Base-by-base conservation (phyloP, 148 eudicot species). In the Persicaria tinctoria region DNA sequence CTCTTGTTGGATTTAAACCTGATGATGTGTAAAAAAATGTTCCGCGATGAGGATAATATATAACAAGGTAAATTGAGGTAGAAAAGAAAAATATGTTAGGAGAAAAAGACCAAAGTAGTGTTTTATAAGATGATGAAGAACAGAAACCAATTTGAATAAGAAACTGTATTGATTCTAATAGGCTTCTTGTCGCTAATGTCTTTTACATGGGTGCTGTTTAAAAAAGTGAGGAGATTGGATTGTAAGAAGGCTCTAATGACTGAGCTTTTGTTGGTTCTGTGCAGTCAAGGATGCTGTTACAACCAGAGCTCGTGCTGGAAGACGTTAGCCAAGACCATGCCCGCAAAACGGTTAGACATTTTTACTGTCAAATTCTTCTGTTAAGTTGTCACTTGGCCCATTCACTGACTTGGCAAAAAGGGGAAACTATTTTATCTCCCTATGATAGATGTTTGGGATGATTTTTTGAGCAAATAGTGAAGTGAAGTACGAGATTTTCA, bases 311-410 rank as follows among this genome's bases (percentile, higher is more conserved):
- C 76, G 97, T 95, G 72, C 96, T 95, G 75, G 97, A 92, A 85
- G 99, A 95, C 85, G 99, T 95, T 78, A 95, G 97, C 78, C 97
- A 95, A 84, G 99, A 95, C 77, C 97, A 95, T 88, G 99, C 99
- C 73, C 93, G 86, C 64, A 95, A 95, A 85, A 95, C 97, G 82
- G 99, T 95, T 78, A 89, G 96, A 76, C 73, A 14, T 27, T 6
- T 51, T 46, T 66, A 27, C 38, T 63, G 2, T 66, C 46, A 66
- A 41, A 38, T 66, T 41, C 9, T 44, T 14, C 6, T 38, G 38
- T 38, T 41, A 41, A 66, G 48, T 13, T 44, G 8, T 13, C 44
- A 12, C 70, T 44, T 66, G 46, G 48, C 44, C 47, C 14, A 16
- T 63, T 17, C 38, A 44, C 20, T 63, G 45, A 1, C 68, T 63